phyloP scores from a whole-genome alignment of 1,139 yeast genomes.

The Yamadazyma dendronema region DNA sequence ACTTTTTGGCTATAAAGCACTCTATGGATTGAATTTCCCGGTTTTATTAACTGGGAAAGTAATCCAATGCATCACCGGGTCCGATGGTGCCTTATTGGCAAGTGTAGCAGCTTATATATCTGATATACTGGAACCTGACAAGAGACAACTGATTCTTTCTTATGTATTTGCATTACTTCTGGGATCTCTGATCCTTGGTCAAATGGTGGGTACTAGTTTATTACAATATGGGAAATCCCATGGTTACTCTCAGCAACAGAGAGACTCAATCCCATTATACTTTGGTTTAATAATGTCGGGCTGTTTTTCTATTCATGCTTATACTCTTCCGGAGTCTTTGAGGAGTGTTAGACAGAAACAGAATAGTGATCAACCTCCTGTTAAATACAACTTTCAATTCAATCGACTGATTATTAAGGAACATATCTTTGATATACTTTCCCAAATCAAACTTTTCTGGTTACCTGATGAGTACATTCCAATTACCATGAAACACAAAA shows the following conservation, averaged over 20 bases:
- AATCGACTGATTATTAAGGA: neutral
- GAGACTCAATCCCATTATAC: constrained; percentile 5
- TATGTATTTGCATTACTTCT: constrained; percentile 6
- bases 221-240: constrained; percentile 5
- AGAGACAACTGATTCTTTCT: constrained; percentile 7
- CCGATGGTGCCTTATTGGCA: constrained; percentile 4
- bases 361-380: neutral
- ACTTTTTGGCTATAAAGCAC: neutral
- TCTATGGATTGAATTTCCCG: neutral
- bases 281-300: neutral
- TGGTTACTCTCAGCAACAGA: neutral
- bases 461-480: constrained; percentile 39
- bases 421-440: constrained; percentile 5
- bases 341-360: no score
- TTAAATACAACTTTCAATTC: neutral
- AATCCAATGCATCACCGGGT: constrained; percentile 4
- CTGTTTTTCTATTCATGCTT: neutral
- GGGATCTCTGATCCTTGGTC: constrained; percentile 9
- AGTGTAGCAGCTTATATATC: constrained; percentile 10
- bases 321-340: constrained; percentile 9
- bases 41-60: constrained; percentile 1
- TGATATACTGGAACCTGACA: constrained; percentile 10
- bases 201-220: constrained; percentile 5
- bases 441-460: constrained; percentile 45
- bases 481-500: constrained; percentile 13